phyloP scores from a whole-genome alignment of 2,329 filamentous ascomycete species.

The Pseudogymnoascus sp. region DNA sequence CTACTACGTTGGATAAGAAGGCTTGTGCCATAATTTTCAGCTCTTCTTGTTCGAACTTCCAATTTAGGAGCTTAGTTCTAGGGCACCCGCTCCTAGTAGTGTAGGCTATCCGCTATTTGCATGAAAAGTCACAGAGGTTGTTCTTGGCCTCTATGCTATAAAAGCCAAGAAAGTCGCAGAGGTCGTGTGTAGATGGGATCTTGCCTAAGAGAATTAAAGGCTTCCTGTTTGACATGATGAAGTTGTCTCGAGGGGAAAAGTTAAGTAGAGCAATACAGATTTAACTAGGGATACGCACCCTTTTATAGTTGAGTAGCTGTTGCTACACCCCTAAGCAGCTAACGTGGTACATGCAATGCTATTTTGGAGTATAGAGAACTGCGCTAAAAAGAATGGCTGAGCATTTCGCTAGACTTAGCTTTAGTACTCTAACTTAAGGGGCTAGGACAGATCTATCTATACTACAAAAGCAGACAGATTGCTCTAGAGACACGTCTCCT shows the following conservation, averaged over 20 bases:
- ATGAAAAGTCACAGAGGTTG: constrained; percentile 10
- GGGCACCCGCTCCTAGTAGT: background rate
- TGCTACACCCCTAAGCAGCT: background rate
- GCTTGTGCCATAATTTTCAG: constrained; percentile 11
- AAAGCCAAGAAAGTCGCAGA: constrained; percentile 14
- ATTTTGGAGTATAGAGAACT: background rate
- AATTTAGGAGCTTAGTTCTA: constrained; percentile 2
- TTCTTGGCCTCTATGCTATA: background rate
- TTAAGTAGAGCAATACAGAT: background rate
- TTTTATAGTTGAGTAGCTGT: background rate
- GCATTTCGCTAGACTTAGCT: background rate
- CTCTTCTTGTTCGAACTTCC: constrained; percentile 12
- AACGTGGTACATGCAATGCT: background rate
- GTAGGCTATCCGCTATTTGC: constrained; percentile 12
- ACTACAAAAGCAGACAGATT: background rate
- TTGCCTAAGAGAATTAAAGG: background rate
- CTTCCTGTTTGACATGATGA: background rate
- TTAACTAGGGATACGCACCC: background rate
- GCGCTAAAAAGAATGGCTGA: background rate
- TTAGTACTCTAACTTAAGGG: background rate
- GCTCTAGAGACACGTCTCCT: background rate
- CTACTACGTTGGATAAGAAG: constrained; percentile 11
- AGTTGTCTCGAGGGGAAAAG: background rate
- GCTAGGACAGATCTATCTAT: background rate
- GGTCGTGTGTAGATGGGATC: constrained; percentile 12